Percentiles rank a stretch among this genome's conserved stretches.
phyloP scores from a whole-genome alignment of 768 basidiomycete species.

The Collybiopsis confluens region DNA sequence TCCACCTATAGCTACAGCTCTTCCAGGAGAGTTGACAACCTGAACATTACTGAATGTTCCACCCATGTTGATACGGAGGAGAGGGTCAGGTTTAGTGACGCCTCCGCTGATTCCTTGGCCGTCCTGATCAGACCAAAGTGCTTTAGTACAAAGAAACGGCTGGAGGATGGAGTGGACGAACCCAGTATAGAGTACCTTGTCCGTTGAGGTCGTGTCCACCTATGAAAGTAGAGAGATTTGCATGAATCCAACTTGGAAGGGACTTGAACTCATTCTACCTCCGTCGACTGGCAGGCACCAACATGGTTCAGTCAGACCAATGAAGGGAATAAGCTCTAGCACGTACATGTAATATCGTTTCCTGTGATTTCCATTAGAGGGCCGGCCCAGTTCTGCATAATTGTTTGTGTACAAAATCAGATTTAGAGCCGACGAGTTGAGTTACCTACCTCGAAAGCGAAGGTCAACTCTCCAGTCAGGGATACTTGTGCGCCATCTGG shows the following conservation, averaged over 20 bases:
- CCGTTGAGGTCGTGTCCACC: conserved; percentile 12
- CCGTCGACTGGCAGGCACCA: background rate
- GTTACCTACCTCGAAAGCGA: conserved; percentile 31
- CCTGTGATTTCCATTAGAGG: conserved; percentile 24
- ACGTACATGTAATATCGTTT: conserved; percentile 12
- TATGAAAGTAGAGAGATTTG: background rate
- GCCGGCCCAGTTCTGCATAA: conserved; percentile 10
- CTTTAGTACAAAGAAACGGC: background rate
- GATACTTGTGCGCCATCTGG: conserved; percentile 37
- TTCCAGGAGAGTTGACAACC: conserved; percentile 13
- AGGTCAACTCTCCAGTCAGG: conserved; percentile 39
- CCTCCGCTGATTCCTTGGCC: conserved; percentile 13
- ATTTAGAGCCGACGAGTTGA: conserved; percentile 13
- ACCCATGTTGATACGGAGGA: conserved; percentile 13
- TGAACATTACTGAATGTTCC: conserved; percentile 13
- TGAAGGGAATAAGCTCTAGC: background rate
- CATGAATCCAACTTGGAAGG: background rate
- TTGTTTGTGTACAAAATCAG: conserved; percentile 24
- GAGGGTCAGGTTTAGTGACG: conserved; percentile 13
- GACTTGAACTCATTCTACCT: background rate
- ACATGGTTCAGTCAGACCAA: background rate
- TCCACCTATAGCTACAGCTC: conserved; percentile 10
- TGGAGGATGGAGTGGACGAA: background rate
- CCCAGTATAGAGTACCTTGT: conserved; percentile 13
- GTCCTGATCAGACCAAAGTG: background rate